Evolutionary conservation across 2,329 filamentous ascomycete genomes (phyloP), one percentile per base, ranked within the genome.

Genomic region (Microcyclospora tardicrescens): DNA sequence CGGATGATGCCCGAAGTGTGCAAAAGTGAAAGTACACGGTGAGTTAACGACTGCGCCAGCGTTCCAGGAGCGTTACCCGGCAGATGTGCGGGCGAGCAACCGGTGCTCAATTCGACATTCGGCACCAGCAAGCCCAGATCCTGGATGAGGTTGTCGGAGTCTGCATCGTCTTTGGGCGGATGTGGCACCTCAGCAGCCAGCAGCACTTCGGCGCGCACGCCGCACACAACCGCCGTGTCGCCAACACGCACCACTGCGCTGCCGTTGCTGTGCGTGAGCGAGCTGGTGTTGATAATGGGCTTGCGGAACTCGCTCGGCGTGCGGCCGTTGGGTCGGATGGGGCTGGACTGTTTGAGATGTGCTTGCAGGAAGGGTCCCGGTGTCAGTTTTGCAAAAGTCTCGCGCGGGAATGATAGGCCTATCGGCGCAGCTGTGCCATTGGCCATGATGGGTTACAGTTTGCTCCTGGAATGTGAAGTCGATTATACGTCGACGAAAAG

Each of bases 181-280:
- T 75, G 77, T 35, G 79, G 79, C 42, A 93, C 84, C 56, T 84
- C 77, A 36, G 73, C 71, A 2, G 81, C 79, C 35, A 79, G 70
- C 16, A 98, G 68, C 6, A 93, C 79, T 63, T 98, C 91, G 37
- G 73, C 87, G 33, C 89, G 77, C 14, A 98, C 77, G 41, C 89
- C 91, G 57, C 87, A 95, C 29, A 98, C 87, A n/a, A 87, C 84
- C 1, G 85, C 86, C 1, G 89, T 96, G 60, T 93, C 84, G 34
- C 91, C 91, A 37, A 83, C 69, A 28, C 91, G 77, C 36, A 96
- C 82, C 0, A 96, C 80, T 1, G 89, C 81, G 52, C 84, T 93
- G 37, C 91, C 91, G 57, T 93, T 80, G 40, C 85, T 81, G 60
- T 98, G 86, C 1, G 85, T 84, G 36, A 98, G 68, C 15, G 84